phyloP scores from a whole-genome alignment of 495 filamentous ascomycete genomes.

The Daldinia loculata region DNA sequence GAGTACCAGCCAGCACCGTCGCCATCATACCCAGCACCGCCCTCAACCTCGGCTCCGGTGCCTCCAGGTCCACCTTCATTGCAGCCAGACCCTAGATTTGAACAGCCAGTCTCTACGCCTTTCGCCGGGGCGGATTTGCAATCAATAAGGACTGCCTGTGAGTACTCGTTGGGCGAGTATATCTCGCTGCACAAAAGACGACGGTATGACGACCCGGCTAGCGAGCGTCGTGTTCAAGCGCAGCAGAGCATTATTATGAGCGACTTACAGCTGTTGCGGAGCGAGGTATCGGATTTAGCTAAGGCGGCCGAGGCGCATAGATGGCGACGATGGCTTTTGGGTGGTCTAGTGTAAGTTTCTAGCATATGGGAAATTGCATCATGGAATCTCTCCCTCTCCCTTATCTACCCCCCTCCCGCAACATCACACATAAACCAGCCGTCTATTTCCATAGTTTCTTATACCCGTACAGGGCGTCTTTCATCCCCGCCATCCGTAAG shows the following conservation, averaged over 20 bases:
- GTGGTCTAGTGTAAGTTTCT: constrained; percentile 52
- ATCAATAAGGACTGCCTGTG: constrained; percentile 39
- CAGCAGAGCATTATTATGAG: constrained; percentile 48
- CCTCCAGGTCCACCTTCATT: constrained; percentile 10
- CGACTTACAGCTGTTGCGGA: constrained; percentile 46
- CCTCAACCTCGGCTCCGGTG: constrained; percentile 21
- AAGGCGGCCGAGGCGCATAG: constrained; percentile 49
- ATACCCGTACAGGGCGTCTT: constrained; percentile 45
- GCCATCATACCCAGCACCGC: constrained; percentile 34
- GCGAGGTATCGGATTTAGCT: constrained; percentile 45
- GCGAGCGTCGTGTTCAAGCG: constrained; percentile 45
- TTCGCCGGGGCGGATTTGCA: constrained; percentile 30
- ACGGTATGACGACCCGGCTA: constrained; percentile 13
- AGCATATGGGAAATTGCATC: not conserved
- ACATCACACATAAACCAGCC: not conserved
- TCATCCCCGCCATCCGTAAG: constrained; percentile 54
- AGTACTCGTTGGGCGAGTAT: constrained; percentile 51
- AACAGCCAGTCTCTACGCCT: constrained; percentile 26
- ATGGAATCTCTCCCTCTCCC: not conserved
- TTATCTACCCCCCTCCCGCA: not conserved
- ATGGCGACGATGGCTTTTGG: constrained; percentile 54
- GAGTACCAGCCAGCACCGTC: constrained; percentile 28
- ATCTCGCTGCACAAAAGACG: constrained; percentile 44
- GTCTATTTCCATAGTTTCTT: not conserved
- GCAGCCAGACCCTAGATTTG: constrained; percentile 25